Evolutionary conservation across 768 basidiomycete species (phyloP).

Genomic region (Lactarius evosmus): DNA sequence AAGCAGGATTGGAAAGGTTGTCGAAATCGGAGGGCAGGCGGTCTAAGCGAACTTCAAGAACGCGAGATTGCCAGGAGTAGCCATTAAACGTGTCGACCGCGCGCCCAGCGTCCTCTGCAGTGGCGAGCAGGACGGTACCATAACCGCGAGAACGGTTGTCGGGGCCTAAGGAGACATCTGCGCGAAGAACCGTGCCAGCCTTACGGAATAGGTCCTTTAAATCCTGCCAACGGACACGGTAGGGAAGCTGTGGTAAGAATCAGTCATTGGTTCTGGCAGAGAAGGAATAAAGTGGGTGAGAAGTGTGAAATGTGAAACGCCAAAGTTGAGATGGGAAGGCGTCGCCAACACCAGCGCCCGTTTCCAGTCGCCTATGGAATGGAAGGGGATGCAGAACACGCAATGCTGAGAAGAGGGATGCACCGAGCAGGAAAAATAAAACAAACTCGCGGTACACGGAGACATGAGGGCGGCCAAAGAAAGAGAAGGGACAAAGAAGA

Average conservation of each 20-base stretch:
- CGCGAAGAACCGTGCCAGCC: slow-evolving; percentile 68
- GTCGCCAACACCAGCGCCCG: slow-evolving; percentile 4
- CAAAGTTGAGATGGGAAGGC: not conserved
- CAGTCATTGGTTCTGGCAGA: not conserved
- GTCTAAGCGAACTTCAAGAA: slow-evolving; percentile 89
- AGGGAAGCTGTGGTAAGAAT: slow-evolving; percentile 65
- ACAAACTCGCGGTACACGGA: not conserved
- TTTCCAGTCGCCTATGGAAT: not conserved
- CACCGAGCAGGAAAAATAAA: not conserved
- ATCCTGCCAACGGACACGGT: slow-evolving; percentile 98
- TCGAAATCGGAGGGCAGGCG: slow-evolving; percentile 50
- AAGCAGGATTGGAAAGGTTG: slow-evolving; percentile 13
- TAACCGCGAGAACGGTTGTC: slow-evolving; percentile 92
- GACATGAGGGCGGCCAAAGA: not conserved
- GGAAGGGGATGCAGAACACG: not conserved
- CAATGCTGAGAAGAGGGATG: slow-evolving; percentile 6
- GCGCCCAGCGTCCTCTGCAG: slow-evolving; percentile 89
- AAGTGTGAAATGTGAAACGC: slow-evolving; percentile 15
- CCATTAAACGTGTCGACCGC: slow-evolving; percentile 97
- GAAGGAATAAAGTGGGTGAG: not conserved
- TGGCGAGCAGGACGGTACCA: slow-evolving; percentile 91
- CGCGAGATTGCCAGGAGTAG: slow-evolving; percentile 93
- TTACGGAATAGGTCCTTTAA: slow-evolving; percentile 96
- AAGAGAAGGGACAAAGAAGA: slow-evolving; percentile 14
- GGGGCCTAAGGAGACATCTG: slow-evolving; percentile 56